phyloP scores from a whole-genome alignment of 2,329 filamentous ascomycete species.

The Colletotrichum lini region DNA sequence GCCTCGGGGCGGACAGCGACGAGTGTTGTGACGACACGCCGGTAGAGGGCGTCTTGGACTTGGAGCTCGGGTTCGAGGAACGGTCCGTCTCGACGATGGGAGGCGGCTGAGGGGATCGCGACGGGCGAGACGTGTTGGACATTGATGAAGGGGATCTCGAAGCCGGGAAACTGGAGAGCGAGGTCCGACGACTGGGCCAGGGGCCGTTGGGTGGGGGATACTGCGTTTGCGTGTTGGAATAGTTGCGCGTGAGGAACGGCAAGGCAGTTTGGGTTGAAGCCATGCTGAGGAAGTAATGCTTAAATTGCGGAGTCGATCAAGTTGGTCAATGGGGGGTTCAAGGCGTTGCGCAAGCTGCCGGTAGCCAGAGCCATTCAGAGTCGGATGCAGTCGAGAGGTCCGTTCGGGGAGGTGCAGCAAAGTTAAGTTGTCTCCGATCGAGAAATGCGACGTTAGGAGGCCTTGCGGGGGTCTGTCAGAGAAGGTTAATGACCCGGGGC shows the following conservation, averaged over 20 bases:
- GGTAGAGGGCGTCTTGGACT: constrained; percentile 72
- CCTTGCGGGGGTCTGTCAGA: constrained; percentile 13
- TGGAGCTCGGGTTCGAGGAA: constrained; percentile 71
- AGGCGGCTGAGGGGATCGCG: constrained; percentile 69
- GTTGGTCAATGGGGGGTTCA: constrained; percentile 21
- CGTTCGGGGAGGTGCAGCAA: constrained; percentile 39
- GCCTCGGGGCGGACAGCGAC: constrained; percentile 67
- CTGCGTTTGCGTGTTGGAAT: constrained; percentile 55
- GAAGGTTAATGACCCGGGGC: constrained; percentile 24
- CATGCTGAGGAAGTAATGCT: constrained; percentile 48
- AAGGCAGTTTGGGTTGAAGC: constrained; percentile 57
- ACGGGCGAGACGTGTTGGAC: constrained; percentile 67
- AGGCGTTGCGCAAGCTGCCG: constrained; percentile 37
- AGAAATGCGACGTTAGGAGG: constrained; percentile 33
- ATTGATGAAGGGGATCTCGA: constrained; percentile 72
- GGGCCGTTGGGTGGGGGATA: constrained; percentile 48
- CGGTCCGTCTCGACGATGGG: constrained; percentile 65
- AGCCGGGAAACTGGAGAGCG: constrained; percentile 75
- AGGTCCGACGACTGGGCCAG: constrained; percentile 62
- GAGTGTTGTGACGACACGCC: constrained; percentile 73
- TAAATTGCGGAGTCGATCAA: constrained; percentile 40
- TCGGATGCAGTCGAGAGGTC: constrained; percentile 32
- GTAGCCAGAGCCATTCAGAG: constrained; percentile 36
- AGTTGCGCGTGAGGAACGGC: constrained; percentile 59
- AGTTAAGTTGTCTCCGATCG: constrained; percentile 28